Percentiles rank a stretch among this genome's conserved stretches.
These are phyloP conservation scores for Aspergillus taichungensis DNA, from an alignment of 495 filamentous ascomycete species.

Conservation along the genomic window DNA sequence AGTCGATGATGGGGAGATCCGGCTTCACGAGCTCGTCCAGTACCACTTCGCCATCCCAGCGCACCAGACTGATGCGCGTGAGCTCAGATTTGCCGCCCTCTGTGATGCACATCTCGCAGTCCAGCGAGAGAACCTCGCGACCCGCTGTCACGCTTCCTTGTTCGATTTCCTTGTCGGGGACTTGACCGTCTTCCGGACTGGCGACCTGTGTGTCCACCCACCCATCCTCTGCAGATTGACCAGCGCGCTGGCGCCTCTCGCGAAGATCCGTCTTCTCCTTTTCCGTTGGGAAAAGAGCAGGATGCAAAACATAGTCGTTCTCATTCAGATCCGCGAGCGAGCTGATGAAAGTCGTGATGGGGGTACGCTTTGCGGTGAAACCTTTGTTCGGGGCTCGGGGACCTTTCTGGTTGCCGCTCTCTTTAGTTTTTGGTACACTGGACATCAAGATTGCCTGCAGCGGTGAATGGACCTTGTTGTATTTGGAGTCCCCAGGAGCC, in stretches of 20 bases:
- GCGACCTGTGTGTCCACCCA: conserved; percentile 77
- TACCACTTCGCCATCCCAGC: conserved; percentile 75
- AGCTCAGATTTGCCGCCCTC: conserved; percentile 66
- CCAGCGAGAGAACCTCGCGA: conserved; percentile 70
- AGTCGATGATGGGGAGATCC: conserved; percentile 72
- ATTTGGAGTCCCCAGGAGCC: conserved; percentile 75
- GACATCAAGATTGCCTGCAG: conserved; percentile 69
- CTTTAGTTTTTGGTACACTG: conserved; percentile 52
- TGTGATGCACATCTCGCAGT: conserved; percentile 95
- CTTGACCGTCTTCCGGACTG: conserved; percentile 52
- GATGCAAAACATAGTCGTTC: conserved; percentile 74
- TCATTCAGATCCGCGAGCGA: conserved; percentile 65
- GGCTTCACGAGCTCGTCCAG: conserved; percentile 92
- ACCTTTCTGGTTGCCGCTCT: conserved; percentile 46
- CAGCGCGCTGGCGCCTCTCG: conserved; percentile 35
- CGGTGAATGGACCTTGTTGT: conserved; percentile 72
- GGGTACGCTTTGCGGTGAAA: conserved; percentile 61
- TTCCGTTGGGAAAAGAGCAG: conserved; percentile 46
- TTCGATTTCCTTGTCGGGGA: conserved; percentile 62
- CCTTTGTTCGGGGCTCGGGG: conserved; percentile 46
- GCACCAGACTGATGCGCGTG: conserved; percentile 75
- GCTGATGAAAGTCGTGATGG: conserved; percentile 67
- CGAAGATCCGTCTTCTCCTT: conserved; percentile 32
- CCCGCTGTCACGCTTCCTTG: conserved; percentile 77
- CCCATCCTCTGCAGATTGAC: conserved; percentile 48